These are phyloP conservation scores for Glomus cerebriforme DNA, from an alignment of 192 early-diverging fungal genomes.

Conservation along the genomic window DNA sequence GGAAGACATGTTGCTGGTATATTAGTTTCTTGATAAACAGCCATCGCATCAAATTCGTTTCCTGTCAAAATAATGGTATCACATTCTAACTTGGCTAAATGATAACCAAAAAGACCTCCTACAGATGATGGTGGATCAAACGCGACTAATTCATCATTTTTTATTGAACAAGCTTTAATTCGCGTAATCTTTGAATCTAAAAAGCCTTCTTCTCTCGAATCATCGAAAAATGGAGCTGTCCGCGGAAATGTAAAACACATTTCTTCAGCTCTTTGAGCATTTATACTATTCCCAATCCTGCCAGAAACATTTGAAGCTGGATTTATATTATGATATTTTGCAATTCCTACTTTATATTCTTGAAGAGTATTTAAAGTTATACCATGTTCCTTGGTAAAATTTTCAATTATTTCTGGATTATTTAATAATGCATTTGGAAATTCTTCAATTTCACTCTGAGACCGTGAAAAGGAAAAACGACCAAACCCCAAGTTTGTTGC, in stretches of 20 bases:
- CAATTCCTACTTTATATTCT: slow-evolving; percentile 50
- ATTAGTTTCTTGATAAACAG: slow-evolving; percentile 65
- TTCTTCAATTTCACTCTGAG: slow-evolving; percentile 47
- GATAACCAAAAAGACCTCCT: slow-evolving; percentile 67
- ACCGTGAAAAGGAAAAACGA: slow-evolving; percentile 38
- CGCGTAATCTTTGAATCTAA: slow-evolving; percentile 47
- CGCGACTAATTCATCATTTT: slow-evolving; percentile 45
- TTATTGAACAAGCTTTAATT: slow-evolving; percentile 52
- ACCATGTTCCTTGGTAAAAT: slow-evolving; percentile 32
- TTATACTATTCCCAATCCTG: background rate
- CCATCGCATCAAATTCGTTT: slow-evolving; percentile 67
- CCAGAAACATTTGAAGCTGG: slow-evolving; percentile 30
- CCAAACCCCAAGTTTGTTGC: slow-evolving; percentile 36
- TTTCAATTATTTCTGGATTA: slow-evolving; percentile 40
- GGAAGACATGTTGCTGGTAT: slow-evolving; percentile 64
- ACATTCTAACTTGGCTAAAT: slow-evolving; percentile 45
- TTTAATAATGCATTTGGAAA: slow-evolving; percentile 42
- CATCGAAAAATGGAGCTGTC: slow-evolving; percentile 31
- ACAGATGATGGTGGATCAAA: slow-evolving; percentile 56
- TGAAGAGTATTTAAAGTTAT: slow-evolving; percentile 31
- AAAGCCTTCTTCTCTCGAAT: background rate
- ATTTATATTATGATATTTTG: slow-evolving; percentile 42
- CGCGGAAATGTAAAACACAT: slow-evolving; percentile 47
- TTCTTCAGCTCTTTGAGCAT: background rate
- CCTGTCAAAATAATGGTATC: slow-evolving; percentile 58